A percentile compares a stretch with the other conserved stretches of the same genome.
These are phyloP conservation scores for Lithospermum erythrorhizon DNA, from an alignment of 257 asterid species.

Conservation along the genomic window DNA sequence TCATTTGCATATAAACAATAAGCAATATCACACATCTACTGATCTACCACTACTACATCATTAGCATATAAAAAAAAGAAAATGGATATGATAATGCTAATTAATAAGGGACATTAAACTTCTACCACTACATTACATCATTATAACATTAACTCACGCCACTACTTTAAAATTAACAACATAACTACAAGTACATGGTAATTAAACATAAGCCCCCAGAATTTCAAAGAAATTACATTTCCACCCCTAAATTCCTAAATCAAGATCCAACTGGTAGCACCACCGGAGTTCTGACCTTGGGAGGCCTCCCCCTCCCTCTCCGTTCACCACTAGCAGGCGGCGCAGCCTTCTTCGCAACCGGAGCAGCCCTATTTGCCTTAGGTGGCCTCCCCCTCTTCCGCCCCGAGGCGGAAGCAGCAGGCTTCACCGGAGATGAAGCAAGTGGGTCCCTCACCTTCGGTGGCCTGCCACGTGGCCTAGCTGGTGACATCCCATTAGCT, in stretches of 20 bases:
- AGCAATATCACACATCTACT: too few relatives aligned
- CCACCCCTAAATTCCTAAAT: slow-evolving; percentile 1
- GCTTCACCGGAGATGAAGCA: slow-evolving; percentile 17
- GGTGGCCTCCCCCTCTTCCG: slow-evolving; percentile 75
- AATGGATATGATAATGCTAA: neutral
- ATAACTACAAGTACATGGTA: neutral
- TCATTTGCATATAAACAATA: too few relatives aligned
- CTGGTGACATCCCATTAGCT: slow-evolving; percentile 21
- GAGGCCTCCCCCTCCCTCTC: slow-evolving; percentile 82
- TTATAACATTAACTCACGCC: neutral
- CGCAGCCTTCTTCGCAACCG: slow-evolving; percentile 8
- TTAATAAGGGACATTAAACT: neutral
- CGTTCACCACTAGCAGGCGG: slow-evolving; percentile 18
- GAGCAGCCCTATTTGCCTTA: slow-evolving; percentile 20
- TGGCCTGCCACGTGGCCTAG: slow-evolving; percentile 75
- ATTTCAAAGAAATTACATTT: neutral
- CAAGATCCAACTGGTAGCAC: slow-evolving; percentile 65
- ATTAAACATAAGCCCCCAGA: neutral
- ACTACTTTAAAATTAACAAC: neutral
- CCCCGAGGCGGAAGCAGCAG: slow-evolving; percentile 16
- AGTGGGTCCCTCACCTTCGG: slow-evolving; percentile 42
- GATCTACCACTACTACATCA: too few relatives aligned
- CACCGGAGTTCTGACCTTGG: slow-evolving; percentile 51
- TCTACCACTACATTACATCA: neutral
- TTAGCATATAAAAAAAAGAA: too few relatives aligned